These are phyloP conservation scores for Penicillium tannophilum DNA, from an alignment of 495 filamentous ascomycete species.

Conservation along the genomic window DNA sequence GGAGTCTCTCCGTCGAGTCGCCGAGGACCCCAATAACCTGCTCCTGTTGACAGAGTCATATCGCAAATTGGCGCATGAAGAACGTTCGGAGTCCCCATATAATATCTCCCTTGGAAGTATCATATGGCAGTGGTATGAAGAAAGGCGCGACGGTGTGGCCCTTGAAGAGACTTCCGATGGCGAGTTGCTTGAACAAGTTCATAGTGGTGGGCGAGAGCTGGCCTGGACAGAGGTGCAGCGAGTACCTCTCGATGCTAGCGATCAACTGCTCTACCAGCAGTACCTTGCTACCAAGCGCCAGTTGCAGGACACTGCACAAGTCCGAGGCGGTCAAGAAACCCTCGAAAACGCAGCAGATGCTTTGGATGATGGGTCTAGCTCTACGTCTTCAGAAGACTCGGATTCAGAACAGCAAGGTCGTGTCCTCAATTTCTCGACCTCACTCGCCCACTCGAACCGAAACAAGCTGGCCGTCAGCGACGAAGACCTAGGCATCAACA, in stretches of 20 bases:
- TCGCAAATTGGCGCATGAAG: conserved; percentile 43
- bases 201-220: conserved; percentile 63
- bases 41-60: conserved; percentile 78
- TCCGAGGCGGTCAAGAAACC: conserved; percentile 62
- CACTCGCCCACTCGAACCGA: conserved; percentile 74
- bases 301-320: conserved; percentile 72
- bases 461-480: conserved; percentile 81
- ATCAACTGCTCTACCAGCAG: conserved; percentile 81
- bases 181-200: conserved; percentile 64
- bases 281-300: conserved; percentile 83
- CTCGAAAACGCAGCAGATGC: conserved; percentile 74
- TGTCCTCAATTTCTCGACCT: conserved; percentile 83
- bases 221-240: conserved; percentile 60
- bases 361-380: conserved; percentile 81
- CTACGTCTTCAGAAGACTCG: conserved; percentile 82
- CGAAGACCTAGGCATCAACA: conserved; percentile 85
- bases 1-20: conserved; percentile 74
- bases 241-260: conserved; percentile 67
- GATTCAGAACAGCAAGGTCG: conserved; percentile 91
- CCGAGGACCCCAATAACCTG: conserved; percentile 73
- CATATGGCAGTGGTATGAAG: conserved; percentile 75
- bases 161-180: conserved; percentile 58
- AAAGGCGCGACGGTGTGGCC: conserved; percentile 63
- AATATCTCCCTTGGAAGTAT: conserved; percentile 53
- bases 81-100: conserved; percentile 33